Base-by-base conservation (phyloP, 2,329 filamentous ascomycete genomes). In the Hypoxylon sp. region DNA sequence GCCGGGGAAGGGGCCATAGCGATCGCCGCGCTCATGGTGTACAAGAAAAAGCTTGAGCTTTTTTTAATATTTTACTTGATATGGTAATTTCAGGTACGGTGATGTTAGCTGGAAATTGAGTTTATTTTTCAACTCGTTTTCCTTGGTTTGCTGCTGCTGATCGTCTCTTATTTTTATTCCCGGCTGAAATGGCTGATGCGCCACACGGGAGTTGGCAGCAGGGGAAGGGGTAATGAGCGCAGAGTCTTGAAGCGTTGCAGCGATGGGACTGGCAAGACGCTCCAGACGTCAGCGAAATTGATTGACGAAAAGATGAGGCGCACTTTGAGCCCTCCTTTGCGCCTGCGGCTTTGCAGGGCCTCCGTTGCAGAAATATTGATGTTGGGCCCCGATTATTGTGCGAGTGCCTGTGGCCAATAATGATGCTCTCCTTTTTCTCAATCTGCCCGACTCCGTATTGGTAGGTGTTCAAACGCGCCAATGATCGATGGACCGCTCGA, bases 1-100 rank as follows among this genome's bases (percentile, higher is more conserved):
- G 88, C 88, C 76, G 88, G 89, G 78, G 89, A 90, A 72, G 88
- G 88, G 77, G 87, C 88, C 89, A 91, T 90, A 76, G 88, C 87
- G 78, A 91, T 86, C 80, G 87, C 88, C 79, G 89, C 85, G 83
- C 88, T 91, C 89, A 91, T 91, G 79, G 75, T 89, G 76, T 72
- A 72, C 59, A 39, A 63, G 58, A 50, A 65, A 68, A 74, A 73
- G 52, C 65, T 73, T 62, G 19, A 68, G 65, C 60, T 70, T 74
- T 67, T 69, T 72, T 62, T 51, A 15, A 4, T 13, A 51, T 63
- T 54, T 54, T 58, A 51, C 70, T 72, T 54, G 62, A 59, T 61
- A 66, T 60, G 60, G 61, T 58, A 71, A 71, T 71, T 65, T 55
- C 58, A 71, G 67, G 63, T 69, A 71, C 61, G 60, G 55, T 48